Base-by-base conservation (phyloP, 345 rosid genomes). In the Punica granatum region DNA sequence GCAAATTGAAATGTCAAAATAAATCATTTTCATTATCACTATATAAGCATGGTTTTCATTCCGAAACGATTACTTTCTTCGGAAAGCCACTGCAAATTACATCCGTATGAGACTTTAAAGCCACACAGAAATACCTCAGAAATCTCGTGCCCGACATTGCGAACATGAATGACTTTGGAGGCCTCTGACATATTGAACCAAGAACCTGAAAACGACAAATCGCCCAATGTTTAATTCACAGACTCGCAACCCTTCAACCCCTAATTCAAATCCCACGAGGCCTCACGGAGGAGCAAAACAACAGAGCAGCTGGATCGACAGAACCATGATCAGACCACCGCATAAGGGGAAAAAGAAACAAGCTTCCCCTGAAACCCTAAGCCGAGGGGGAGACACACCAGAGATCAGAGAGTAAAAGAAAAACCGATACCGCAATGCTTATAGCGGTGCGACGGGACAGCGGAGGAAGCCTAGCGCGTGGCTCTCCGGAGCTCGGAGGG, bases 151-250 rank as follows among this genome's bases (percentile, higher is more conserved):
- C 98, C 99, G 30, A 94, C 97, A 70, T 94, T 94, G 64, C 99
- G 99, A 73, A 92, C 95, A 59, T 94, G 99, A 73, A 94, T 84
- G 59, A 94, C 99, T 82, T 94, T 94, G 41, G 99, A 94, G 42
- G 98, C 89, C 48, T 94, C 99, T 19, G 93, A 72, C 98, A 94
- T 94, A 70, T 60, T 21, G 62, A 65, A 70, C 64, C 72, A 72
- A 68, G n/a, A 67, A 61, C 77, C 72, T 67, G 51, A 64, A 66
- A 65, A 63, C 46, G 18, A 64, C 36, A 65, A 62, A 56, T 10
- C 1, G 60, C 51, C 60, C 70, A 48, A 46, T 37, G 16, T 28
- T 58, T 15, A 48, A 30, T 30, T 48, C 25, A 66, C 48, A 42
- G 49, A 30, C 16, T 3, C 6, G 4, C 31, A 54, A 26, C 61